phyloP scores from a whole-genome alignment of 2,329 filamentous ascomycete genomes.

The Leptodontidium sp. region DNA sequence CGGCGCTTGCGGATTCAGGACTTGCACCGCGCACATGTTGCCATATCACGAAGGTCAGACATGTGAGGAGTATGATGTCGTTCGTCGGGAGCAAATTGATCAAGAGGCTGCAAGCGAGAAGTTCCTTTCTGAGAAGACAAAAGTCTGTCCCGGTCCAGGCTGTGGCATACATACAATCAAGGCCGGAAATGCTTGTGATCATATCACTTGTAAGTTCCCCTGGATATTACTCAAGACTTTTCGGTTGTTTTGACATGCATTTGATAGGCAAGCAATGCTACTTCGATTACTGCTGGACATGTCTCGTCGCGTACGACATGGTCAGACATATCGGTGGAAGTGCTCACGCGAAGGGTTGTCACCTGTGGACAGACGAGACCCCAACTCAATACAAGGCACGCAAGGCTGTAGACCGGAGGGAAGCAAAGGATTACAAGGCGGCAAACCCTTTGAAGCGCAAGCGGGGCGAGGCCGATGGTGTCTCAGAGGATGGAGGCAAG shows the following conservation, averaged over 20 bases:
- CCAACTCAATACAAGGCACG: no score
- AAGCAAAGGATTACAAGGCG: no score
- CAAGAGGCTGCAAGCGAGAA: conserved; percentile 29
- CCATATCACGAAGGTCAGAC: conserved; percentile 36
- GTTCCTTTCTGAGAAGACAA: conserved; percentile 13
- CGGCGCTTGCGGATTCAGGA: conserved; percentile 50
- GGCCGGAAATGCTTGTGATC: conserved; percentile 31
- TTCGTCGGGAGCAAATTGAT: conserved; percentile 4
- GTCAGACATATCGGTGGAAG: no score
- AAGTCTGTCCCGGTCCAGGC: conserved; percentile 24
- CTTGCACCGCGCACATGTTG: conserved; percentile 53
- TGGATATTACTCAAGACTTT: background rate
- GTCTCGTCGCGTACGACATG: no score
- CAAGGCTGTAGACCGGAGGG: no score
- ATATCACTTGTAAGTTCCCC: conserved; percentile 34
- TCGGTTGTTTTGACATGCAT: background rate
- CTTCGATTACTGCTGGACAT: no score
- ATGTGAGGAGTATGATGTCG: conserved; percentile 53
- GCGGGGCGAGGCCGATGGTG: no score
- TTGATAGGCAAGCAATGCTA: background rate
- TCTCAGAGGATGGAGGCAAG: no score
- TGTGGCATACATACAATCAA: conserved; percentile 28
- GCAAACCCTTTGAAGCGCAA: no score
- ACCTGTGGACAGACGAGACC: no score
- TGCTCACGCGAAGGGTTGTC: no score